Evolutionary conservation across 495 filamentous ascomycete species (phyloP).

Genomic region (Penicillium salamii): DNA sequence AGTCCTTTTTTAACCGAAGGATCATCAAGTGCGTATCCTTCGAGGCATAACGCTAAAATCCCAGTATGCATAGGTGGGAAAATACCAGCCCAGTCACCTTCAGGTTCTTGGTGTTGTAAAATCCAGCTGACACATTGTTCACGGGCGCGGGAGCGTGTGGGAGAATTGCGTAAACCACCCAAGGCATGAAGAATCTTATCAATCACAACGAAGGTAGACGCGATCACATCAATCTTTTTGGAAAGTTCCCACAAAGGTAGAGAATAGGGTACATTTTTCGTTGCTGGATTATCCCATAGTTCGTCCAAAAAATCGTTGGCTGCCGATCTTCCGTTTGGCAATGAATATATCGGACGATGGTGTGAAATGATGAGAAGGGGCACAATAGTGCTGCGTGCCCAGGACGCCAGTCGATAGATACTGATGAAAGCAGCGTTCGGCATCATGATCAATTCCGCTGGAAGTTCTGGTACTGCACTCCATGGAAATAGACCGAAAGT

Average conservation of each 20-base stretch:
- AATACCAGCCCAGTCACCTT: conserved; percentile 31
- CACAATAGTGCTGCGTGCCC: conserved; percentile 35
- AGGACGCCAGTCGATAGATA: conserved; percentile 34
- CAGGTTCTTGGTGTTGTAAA: conserved; percentile 26
- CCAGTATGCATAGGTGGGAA: conserved; percentile 28
- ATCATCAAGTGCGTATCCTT: conserved; percentile 23
- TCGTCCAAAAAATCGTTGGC: conserved; percentile 38
- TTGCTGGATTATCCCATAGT: conserved; percentile 29
- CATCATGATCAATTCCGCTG: conserved; percentile 38
- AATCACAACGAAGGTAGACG: conserved; percentile 14
- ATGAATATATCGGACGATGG: conserved; percentile 33
- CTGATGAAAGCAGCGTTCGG: conserved; percentile 27
- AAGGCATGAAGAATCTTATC: conserved; percentile 24
- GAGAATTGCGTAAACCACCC: conserved; percentile 11
- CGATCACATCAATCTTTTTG: conserved; percentile 13
- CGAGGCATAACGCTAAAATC: conserved; percentile 26
- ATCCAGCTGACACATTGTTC: conserved; percentile 26
- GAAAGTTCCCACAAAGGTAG: conserved; percentile 7
- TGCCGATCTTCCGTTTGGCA: conserved; percentile 28
- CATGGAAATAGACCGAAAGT: conserved; percentile 44
- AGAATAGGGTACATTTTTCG: conserved; percentile 29
- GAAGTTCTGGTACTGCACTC: conserved; percentile 36
- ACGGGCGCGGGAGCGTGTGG: conserved; percentile 11
- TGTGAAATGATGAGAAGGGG: conserved; percentile 34
- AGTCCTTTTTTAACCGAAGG: conserved; percentile 11